Evolutionary conservation across 768 basidiomycete species (phyloP), one percentile per base, ranked within the genome.

Genomic region (Rhizopogon roseolus): DNA sequence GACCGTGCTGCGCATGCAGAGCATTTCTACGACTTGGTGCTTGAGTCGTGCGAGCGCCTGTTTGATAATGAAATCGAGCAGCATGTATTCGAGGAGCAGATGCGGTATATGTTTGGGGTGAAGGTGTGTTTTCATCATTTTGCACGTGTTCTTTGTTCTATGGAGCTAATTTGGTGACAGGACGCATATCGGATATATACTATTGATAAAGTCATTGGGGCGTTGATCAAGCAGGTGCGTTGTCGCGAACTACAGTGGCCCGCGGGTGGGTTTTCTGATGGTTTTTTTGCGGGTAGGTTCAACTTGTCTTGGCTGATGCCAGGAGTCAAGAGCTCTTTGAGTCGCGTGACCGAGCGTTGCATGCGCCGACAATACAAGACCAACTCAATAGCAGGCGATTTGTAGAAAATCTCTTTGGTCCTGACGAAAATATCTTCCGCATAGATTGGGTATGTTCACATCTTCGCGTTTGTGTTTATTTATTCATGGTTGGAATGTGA

Each of bases 11-110:
- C 78, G 17, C 75, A 81, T 10, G 77, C 83, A 5, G 78, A 78
- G 28, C 83, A 89, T 59, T 90, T 83, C 61, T 98, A 98, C 61
- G 85, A 86, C 45, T 76, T 93, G 52, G 73, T 94, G 62, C 78
- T 99, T 14, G 89, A 88, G 54, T 84, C 89, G 4, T 92, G 90
- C 65, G 97, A 99, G 67, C 81, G 85, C 55, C 68, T 98, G 42
- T 97, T 98, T 59, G 95, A 95, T 64, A 90, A 88, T 58, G 92
- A 97, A 66, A 76, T 98, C 22, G 97, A 99, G 62, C 87, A 87
- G 58, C 73, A 76, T 41, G 79, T 76, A 4, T 98, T 95, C 65
- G 96, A 98, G 70, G 97, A 99, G 60, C 89, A 89, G 61, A 81
- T 96, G 76, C 78, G 96, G 41, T 79, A 78, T 52, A 85, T 93